A percentile compares a stretch with the other conserved stretches of the same genome.
Conservation (phyloP, 2,329 filamentous ascomycete species). For the Aureobasidium mangrovei region DNA sequence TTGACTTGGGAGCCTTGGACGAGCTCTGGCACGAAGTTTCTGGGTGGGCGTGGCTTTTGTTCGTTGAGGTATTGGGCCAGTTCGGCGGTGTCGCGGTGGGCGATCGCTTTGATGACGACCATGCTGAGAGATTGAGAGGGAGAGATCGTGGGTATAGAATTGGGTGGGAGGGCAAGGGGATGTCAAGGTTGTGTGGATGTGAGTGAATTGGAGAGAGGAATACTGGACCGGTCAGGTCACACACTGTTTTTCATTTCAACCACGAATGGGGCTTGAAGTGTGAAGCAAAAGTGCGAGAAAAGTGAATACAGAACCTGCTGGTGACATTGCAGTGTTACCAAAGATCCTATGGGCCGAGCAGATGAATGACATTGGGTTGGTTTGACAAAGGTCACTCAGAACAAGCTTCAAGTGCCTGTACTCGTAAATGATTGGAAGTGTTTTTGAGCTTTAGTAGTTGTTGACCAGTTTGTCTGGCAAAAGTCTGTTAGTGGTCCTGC, state of each 20-base stretch:
- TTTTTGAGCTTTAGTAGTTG: too few relatives aligned
- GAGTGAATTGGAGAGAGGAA: too few relatives aligned
- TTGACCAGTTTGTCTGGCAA: too few relatives aligned
- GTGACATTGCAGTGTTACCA: not conserved
- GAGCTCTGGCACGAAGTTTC: constrained; percentile 4
- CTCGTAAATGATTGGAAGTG: too few relatives aligned
- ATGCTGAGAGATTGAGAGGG: not conserved
- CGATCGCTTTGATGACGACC: not conserved
- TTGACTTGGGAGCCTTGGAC: constrained; percentile 3
- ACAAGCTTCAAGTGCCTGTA: too few relatives aligned
- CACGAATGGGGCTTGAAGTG: too few relatives aligned
- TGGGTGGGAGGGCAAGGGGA: too few relatives aligned
- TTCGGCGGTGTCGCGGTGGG: not conserved
- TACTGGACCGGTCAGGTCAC: too few relatives aligned
- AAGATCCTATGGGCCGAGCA: not conserved
- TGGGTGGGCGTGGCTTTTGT: not conserved
- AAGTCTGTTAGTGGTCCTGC: too few relatives aligned
- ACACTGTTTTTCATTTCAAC: too few relatives aligned
- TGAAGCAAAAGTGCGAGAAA: too few relatives aligned
- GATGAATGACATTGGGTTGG: not conserved
- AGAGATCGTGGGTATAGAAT: not conserved
- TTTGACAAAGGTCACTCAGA: not conserved
- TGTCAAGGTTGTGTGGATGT: too few relatives aligned
- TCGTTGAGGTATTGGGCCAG: not conserved
- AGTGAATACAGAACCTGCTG: not conserved